Conservation (phyloP, 2,329 filamentous ascomycete species). For the Thielaviopsis musarum region DNA sequence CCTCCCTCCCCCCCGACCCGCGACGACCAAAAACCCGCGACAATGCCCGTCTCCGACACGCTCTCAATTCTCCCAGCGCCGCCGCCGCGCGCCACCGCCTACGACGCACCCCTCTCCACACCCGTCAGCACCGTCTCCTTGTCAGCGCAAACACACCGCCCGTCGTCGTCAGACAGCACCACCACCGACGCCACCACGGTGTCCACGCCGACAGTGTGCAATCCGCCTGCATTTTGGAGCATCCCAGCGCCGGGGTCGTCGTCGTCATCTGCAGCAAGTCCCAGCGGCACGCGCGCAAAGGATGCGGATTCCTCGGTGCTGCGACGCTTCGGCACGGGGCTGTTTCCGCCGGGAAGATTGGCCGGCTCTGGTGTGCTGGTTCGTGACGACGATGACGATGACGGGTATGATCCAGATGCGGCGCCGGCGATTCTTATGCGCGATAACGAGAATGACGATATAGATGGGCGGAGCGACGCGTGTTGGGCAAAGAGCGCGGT, state of each 20-base stretch:
- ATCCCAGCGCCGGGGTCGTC: background rate
- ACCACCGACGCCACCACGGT: slow-evolving; percentile 5
- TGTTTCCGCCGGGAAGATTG: background rate
- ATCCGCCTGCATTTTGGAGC: slow-evolving; percentile 9
- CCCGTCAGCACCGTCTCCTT: background rate
- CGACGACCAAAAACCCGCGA: background rate
- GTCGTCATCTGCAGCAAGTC: background rate
- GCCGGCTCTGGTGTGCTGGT: background rate
- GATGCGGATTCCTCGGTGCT: background rate
- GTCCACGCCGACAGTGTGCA: slow-evolving; percentile 5
- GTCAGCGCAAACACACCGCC: background rate
- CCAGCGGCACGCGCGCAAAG: background rate
- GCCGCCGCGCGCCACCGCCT: background rate
- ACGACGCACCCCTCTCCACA: background rate
- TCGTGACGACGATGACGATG: background rate
- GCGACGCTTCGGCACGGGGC: background rate
- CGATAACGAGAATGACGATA: slow-evolving; percentile 41
- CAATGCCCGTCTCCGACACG: slow-evolving; percentile 4
- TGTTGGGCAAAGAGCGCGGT: slow-evolving; percentile 50
- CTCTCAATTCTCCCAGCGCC: slow-evolving; percentile 6
- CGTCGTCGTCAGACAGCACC: slow-evolving; percentile 3
- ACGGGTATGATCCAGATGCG: background rate
- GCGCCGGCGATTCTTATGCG: slow-evolving; percentile 41
- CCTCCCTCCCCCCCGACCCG: no score
- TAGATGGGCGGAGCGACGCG: slow-evolving; percentile 34